These are phyloP conservation scores for Hylodesmum podocarpum DNA, from an alignment of 306 rosid species.

Conservation along the genomic window DNA sequence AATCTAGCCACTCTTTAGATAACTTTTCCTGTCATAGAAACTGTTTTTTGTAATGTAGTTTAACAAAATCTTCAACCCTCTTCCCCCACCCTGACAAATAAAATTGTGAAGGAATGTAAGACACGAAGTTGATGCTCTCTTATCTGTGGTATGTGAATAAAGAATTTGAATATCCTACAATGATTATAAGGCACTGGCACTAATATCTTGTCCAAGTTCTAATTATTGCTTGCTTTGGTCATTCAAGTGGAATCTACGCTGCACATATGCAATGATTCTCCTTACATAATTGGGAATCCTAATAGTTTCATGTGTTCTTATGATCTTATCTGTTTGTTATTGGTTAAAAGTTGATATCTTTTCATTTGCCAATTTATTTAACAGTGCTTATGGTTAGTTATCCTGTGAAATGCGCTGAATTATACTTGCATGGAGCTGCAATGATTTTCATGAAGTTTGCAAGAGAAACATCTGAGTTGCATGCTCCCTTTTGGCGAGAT, in stretches of 20 bases:
- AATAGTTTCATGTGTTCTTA: not conserved
- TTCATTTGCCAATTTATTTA: not conserved
- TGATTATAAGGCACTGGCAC: not conserved
- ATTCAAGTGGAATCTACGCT: not conserved
- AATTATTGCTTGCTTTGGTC: not conserved
- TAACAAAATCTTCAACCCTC: not conserved
- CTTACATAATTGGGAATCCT: not conserved
- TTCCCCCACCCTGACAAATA: not conserved
- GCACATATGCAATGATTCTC: not conserved
- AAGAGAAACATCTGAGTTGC: not conserved
- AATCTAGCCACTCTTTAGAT: not conserved
- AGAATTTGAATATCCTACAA: conserved; percentile 5
- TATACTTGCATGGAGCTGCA: conserved; percentile 14
- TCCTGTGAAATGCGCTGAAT: not conserved
- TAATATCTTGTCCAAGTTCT: not conserved
- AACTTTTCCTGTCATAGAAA: not conserved
- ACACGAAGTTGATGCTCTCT: not conserved
- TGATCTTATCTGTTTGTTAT: not conserved
- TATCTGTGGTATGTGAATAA: not conserved
- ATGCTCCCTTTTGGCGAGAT: conserved; percentile 17
- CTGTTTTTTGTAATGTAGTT: not conserved
- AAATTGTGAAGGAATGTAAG: not conserved
- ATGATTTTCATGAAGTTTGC: conserved; percentile 8
- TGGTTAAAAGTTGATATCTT: not conserved
- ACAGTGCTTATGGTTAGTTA: conserved; percentile 7